Conservation (phyloP, 768 basidiomycete species). For the Collybiopsis confluens region DNA sequence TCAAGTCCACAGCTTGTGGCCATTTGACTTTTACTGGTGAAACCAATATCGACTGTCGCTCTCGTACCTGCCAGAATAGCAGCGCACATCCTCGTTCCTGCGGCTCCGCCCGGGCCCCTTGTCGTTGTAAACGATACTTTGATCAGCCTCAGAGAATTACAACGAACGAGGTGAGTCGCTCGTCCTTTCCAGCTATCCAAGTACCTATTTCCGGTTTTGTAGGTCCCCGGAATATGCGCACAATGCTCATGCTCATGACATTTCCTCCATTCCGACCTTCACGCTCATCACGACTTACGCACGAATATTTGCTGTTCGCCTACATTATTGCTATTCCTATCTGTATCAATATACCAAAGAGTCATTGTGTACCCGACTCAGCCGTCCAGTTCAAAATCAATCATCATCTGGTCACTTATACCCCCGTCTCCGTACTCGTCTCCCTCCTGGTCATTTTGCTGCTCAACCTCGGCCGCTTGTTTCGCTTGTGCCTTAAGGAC, state of each 20-base stretch:
- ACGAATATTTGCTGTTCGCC: background rate
- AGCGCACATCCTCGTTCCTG: conserved; percentile 45
- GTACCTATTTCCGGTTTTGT: no score
- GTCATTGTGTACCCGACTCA: background rate
- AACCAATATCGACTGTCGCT: conserved; percentile 50
- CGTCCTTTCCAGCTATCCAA: conserved; percentile 13
- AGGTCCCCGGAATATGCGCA: conserved; percentile 37
- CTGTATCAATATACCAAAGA: conserved; percentile 8
- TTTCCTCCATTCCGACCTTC: background rate
- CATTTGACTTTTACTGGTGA: conserved; percentile 45
- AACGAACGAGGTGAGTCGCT: conserved; percentile 33
- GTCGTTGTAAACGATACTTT: conserved; percentile 56
- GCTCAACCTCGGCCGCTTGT: conserved; percentile 57
- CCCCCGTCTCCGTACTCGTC: conserved; percentile 71
- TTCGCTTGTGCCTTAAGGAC: conserved; percentile 82
- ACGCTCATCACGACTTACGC: conserved; percentile 9
- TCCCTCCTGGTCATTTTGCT: conserved; percentile 40
- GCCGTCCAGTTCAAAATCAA: conserved; percentile 43
- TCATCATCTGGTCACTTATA: conserved; percentile 57
- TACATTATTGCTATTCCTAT: conserved; percentile 6
- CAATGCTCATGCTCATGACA: conserved; percentile 24
- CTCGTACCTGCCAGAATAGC: conserved; percentile 41
- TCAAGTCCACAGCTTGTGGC: conserved; percentile 45
- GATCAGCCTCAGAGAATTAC: conserved; percentile 52
- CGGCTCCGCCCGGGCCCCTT: conserved; percentile 25